These are phyloP conservation scores for Uncinocarpus reesii DNA, from an alignment of 2,329 filamentous ascomycete species.

Conservation along the genomic window DNA sequence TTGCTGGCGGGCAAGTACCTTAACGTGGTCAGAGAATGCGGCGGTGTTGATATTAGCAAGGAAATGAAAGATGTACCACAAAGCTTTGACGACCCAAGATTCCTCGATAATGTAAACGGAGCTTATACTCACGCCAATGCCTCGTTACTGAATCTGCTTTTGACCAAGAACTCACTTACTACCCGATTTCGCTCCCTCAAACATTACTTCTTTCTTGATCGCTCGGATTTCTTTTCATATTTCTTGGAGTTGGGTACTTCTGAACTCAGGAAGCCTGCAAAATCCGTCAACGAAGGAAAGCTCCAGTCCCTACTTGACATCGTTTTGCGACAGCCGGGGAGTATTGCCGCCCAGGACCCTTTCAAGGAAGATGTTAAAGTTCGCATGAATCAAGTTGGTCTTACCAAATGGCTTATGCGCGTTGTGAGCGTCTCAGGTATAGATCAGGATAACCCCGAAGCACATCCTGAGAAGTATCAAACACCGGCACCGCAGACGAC, in stretches of 20 bases:
- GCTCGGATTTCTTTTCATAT: slow-evolving; percentile 96
- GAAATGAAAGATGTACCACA: slow-evolving; percentile 77
- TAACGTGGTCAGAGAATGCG: slow-evolving; percentile 94
- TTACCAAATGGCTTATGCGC: slow-evolving; percentile 88
- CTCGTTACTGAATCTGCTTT: slow-evolving; percentile 76
- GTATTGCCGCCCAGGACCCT: slow-evolving; percentile 82
- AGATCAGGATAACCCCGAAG: slow-evolving; percentile 62
- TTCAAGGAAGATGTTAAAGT: slow-evolving; percentile 99
- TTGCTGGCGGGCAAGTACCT: slow-evolving; percentile 93
- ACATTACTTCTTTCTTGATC: slow-evolving; percentile 97
- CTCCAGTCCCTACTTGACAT: slow-evolving; percentile 92
- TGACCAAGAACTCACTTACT: slow-evolving; percentile 86
- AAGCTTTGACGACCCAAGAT: slow-evolving; percentile 83
- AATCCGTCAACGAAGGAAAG: slow-evolving; percentile 81
- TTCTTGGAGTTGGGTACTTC: slow-evolving; percentile 86
- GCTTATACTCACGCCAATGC: slow-evolving; percentile 95
- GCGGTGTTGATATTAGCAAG: slow-evolving; percentile 87
- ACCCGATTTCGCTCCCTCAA: slow-evolving; percentile 82
- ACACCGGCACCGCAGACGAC: slow-evolving; percentile 56
- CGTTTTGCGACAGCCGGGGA: slow-evolving; percentile 90
- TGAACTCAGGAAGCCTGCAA: slow-evolving; percentile 81
- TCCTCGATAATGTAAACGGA: slow-evolving; percentile 89
- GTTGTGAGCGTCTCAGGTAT: slow-evolving; percentile 95
- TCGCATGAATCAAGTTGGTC: slow-evolving; percentile 86
- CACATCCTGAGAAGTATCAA: slow-evolving; percentile 58